Percentiles rank a stretch among this genome's conserved stretches.
Evolutionary conservation across 73 alveolate species (phyloP).

Genomic region (Tetrahymena thermophila): DNA sequence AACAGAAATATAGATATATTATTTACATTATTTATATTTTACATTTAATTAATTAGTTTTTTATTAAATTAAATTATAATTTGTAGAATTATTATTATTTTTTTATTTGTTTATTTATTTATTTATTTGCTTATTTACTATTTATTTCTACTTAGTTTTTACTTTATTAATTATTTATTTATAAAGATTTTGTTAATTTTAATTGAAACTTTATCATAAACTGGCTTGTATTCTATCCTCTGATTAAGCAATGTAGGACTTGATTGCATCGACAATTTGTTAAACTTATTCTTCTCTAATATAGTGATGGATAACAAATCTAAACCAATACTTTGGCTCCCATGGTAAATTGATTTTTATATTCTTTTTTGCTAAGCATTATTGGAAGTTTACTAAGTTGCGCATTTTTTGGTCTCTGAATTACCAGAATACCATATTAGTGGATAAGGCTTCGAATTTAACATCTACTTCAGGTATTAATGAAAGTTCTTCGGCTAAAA

Average conservation of each 20-base stretch:
- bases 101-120: too few relatives aligned
- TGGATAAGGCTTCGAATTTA: neutral
- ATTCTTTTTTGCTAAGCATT: neutral
- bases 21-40: neutral
- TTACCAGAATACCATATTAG: neutral
- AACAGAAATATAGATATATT: neutral
- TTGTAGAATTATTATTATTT: neutral
- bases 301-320: neutral
- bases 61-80: too few relatives aligned
- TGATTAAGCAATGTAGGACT: neutral
- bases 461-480: neutral
- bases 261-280: neutral
- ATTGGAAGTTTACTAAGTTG: neutral
- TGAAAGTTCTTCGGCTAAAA: neutral
- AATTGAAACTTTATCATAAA: neutral
- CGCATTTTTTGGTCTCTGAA: neutral
- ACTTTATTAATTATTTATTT: neutral
- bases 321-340: neutral
- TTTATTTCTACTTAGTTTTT: neutral
- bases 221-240: neutral
- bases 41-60: too few relatives aligned
- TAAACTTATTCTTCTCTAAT: neutral
- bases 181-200: neutral
- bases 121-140: too few relatives aligned
- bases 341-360: neutral